Percentiles rank a stretch among this genome's conserved stretches.
phyloP scores from a whole-genome alignment of 345 rosid genomes.

The Syzygium aromaticum region DNA sequence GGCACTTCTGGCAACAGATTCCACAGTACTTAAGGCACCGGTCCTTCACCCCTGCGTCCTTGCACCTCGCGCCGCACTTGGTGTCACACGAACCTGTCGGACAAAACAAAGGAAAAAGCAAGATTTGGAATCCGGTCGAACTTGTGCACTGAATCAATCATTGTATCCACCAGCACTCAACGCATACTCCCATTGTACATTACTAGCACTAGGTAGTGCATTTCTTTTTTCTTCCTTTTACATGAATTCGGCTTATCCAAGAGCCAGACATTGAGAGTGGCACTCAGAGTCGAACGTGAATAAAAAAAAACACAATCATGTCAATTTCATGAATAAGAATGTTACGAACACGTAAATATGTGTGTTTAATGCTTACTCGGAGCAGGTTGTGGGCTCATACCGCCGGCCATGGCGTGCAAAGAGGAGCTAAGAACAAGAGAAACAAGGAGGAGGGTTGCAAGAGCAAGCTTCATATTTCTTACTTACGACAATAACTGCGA shows the following conservation, averaged over 20 bases:
- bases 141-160: not conserved
- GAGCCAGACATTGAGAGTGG: not conserved
- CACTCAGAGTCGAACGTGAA: not conserved
- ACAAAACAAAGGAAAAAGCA: not conserved
- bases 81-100: constrained; percentile 14
- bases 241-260: not conserved
- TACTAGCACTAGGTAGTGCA: not conserved
- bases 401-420: not conserved
- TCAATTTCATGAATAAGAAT: not conserved
- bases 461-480: constrained; percentile 4
- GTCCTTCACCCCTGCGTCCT: constrained; percentile 38
- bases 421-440: constrained; percentile 5
- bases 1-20: constrained; percentile 55
- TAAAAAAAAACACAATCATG: fast-evolving
- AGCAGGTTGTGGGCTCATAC: not conserved
- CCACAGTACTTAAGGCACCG: constrained; percentile 73
- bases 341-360: not conserved
- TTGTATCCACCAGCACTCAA: not conserved
- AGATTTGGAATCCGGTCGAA: not conserved
- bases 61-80: constrained; percentile 48
- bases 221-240: not conserved
- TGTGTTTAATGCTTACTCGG: not conserved
- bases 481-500: not conserved
- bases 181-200: not conserved
- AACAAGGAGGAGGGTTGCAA: constrained; percentile 3